Percentiles rank a stretch among this genome's conserved stretches.
phyloP scores from a whole-genome alignment of 139 green algal genomes.

The Micromonas pusilla region DNA sequence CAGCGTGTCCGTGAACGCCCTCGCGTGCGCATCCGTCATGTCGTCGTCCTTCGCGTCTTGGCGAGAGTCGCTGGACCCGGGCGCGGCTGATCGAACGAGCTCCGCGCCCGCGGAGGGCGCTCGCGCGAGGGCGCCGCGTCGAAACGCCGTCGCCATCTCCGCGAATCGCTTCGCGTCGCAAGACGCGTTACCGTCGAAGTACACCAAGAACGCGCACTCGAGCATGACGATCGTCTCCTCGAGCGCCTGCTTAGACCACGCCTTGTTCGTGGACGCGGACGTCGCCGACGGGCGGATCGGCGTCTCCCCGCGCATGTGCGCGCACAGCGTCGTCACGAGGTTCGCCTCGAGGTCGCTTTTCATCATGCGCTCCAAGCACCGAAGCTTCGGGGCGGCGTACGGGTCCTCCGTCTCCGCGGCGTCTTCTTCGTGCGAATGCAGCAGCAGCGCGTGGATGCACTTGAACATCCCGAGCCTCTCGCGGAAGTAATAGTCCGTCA shows the following conservation, averaged over 20 bases:
- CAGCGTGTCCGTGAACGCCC: not conserved
- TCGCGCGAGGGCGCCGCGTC: not conserved
- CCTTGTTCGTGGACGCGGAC: not conserved
- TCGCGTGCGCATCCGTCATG: not conserved
- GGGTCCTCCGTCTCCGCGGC: not conserved
- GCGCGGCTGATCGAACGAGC: not conserved
- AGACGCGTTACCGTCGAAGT: not conserved
- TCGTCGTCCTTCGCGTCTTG: not conserved
- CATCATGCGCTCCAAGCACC: not conserved
- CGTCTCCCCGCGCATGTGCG: not conserved
- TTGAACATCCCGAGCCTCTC: conserved; percentile 1
- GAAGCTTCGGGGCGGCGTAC: not conserved
- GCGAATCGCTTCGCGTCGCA: conserved; percentile 2
- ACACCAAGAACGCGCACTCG: conserved; percentile 7
- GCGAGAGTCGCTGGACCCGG: no score
- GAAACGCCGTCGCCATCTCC: not conserved
- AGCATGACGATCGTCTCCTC: conserved; percentile 9
- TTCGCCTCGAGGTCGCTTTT: not conserved
- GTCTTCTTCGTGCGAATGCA: conserved; percentile 9
- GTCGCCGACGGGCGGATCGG: not conserved
- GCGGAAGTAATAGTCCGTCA: conserved; percentile 2
- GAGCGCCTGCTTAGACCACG: conserved; percentile 1
- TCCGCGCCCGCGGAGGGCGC: not conserved
- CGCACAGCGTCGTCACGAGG: not conserved
- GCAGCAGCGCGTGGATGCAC: not conserved